Conservation (phyloP, 495 filamentous ascomycete genomes). For the Lophiotrema nucula region DNA sequence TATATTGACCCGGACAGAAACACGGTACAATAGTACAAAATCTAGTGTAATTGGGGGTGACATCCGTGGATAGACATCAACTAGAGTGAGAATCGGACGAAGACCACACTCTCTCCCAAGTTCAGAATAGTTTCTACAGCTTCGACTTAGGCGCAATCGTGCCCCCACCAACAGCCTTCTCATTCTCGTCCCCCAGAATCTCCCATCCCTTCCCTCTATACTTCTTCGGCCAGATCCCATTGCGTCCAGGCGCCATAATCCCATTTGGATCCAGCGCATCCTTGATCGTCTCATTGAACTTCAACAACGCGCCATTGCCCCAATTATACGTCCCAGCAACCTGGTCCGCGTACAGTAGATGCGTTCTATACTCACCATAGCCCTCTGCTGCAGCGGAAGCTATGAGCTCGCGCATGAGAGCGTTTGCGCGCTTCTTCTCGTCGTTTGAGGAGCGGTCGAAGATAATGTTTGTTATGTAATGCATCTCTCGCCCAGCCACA, state of each 20-base stretch:
- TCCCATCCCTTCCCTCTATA: conserved; percentile 50
- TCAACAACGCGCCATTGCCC: conserved; percentile 52
- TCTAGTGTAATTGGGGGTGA: no score
- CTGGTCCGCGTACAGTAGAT: conserved; percentile 58
- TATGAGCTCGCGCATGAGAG: conserved; percentile 48
- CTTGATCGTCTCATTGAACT: conserved; percentile 24
- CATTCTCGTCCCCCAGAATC: conserved; percentile 20
- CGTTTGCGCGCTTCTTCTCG: conserved; percentile 42
- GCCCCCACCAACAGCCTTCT: conserved; percentile 19
- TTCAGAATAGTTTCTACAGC: no score
- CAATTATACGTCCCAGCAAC: conserved; percentile 58
- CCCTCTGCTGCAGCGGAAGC: conserved; percentile 49
- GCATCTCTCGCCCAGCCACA: conserved; percentile 57
- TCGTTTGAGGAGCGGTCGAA: conserved; percentile 50
- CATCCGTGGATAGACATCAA: no score
- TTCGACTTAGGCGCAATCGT: conserved; percentile 27
- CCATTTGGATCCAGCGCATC: conserved; percentile 26
- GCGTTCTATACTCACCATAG: conserved; percentile 59
- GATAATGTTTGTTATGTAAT: conserved; percentile 58
- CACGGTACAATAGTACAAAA: no score
- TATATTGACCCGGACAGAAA: no score
- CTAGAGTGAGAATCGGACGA: no score
- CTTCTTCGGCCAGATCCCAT: conserved; percentile 32
- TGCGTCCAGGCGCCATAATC: conserved; percentile 17
- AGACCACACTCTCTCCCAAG: no score